These are phyloP conservation scores for Diaporthe australafricana DNA, from an alignment of 2,329 filamentous ascomycete genomes.

Conservation along the genomic window DNA sequence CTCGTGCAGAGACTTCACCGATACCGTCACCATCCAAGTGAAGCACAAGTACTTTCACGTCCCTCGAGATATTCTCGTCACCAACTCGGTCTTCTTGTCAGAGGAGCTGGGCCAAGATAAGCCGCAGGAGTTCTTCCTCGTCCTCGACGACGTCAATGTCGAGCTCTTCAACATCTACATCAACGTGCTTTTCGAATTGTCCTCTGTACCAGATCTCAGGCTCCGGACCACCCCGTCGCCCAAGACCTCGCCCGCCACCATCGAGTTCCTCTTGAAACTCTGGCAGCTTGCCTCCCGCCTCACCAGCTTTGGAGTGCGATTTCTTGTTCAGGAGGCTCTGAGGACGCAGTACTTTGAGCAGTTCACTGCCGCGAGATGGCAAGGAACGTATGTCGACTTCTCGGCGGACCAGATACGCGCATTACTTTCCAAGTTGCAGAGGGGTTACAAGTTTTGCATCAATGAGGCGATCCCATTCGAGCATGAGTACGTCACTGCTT, in stretches of 20 bases:
- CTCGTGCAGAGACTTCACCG: neutral
- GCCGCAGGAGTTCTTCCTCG: constrained; percentile 1
- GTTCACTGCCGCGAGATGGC: neutral
- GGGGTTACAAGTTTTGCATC: constrained; percentile 38
- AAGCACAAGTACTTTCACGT: neutral
- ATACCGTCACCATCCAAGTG: neutral
- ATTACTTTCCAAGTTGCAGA: neutral
- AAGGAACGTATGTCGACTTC: neutral
- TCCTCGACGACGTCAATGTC: neutral
- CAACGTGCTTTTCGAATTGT: neutral
- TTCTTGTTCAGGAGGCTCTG: constrained; percentile 39
- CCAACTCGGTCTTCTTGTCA: neutral
- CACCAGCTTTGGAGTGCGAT: constrained; percentile 31
- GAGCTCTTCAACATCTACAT: constrained; percentile 9
- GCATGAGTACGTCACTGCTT: constrained; percentile 36
- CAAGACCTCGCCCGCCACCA: no score
- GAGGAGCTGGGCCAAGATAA: neutral
- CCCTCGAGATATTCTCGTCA: neutral
- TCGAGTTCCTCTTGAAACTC: constrained; percentile 36
- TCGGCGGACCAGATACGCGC: neutral
- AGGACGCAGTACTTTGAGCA: constrained; percentile 36
- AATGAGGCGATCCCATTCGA: constrained; percentile 39
- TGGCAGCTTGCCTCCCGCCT: constrained; percentile 42
- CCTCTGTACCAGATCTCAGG: constrained; percentile 30
- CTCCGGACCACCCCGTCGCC: constrained; percentile 24